These are phyloP conservation scores for Cladosporium sp. DNA, from an alignment of 2,329 filamentous ascomycete genomes.

Conservation along the genomic window DNA sequence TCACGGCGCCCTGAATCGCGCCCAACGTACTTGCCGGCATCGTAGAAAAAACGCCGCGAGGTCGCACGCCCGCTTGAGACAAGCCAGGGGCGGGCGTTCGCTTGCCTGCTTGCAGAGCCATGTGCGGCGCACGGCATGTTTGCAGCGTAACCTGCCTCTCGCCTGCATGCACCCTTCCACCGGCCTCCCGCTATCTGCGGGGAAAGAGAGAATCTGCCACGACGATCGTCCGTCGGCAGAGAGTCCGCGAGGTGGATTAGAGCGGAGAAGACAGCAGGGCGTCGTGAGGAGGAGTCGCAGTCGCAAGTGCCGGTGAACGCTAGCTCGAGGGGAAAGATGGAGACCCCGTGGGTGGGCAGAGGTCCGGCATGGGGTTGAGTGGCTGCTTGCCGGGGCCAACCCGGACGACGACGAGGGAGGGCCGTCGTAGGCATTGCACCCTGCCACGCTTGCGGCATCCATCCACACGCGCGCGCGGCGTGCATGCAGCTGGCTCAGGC, in stretches of 20 bases:
- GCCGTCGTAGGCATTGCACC: background rate
- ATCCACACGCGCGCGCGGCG: too few relatives aligned
- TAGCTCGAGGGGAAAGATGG: background rate
- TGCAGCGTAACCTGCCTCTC: background rate
- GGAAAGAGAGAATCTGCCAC: background rate
- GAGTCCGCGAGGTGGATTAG: background rate
- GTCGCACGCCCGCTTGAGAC: slow-evolving; percentile 7
- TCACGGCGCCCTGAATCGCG: too few relatives aligned
- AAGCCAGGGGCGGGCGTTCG: slow-evolving; percentile 2
- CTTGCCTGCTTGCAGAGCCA: slow-evolving; percentile 3
- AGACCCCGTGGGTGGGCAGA: slow-evolving; percentile 3
- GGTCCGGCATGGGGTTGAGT: too few relatives aligned
- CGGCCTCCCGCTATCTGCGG: slow-evolving; percentile 5
- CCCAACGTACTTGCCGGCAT: slow-evolving; percentile 3
- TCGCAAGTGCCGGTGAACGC: background rate
- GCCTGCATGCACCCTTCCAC: background rate
- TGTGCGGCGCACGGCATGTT: slow-evolving; percentile 6
- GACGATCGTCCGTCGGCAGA: slow-evolving; percentile 6
- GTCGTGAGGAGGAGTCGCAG: background rate
- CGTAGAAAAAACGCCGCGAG: background rate
- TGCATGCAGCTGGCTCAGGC: slow-evolving; percentile 5
- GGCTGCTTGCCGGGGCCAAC: too few relatives aligned
- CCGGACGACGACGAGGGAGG: background rate
- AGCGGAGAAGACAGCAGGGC: background rate
- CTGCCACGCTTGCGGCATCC: background rate